Evolutionary conservation across 805 yeast genomes (phyloP).

Genomic region (Suhomyces faveliae): DNA sequence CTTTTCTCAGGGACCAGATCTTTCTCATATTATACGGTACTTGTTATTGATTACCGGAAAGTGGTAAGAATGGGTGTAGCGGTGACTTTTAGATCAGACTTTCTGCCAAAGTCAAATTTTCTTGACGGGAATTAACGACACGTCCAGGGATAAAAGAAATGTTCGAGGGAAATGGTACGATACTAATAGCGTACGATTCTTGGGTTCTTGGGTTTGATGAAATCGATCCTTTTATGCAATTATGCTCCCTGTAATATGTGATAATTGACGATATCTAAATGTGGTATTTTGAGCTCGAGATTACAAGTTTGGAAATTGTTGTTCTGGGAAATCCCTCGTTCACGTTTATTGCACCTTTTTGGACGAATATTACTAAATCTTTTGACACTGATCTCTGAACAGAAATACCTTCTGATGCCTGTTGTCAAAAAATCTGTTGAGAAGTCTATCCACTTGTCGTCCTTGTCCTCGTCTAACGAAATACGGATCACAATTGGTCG

Average conservation of each 20-base stretch:
- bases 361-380: not conserved
- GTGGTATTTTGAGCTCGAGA: no score
- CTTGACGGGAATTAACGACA: not conserved
- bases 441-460: not conserved
- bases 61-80: not conserved
- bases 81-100: not conserved
- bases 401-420: not conserved
- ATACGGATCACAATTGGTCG: conserved; percentile 9
- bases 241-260: no score
- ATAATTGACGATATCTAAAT: not conserved
- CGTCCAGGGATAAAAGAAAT: not conserved
- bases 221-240: no score
- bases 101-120: not conserved
- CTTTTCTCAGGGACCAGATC: conserved; percentile 28
- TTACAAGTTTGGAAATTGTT: not conserved
- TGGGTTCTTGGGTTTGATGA: not conserved
- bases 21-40: conserved; percentile 19
- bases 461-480: conserved; percentile 5
- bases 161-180: not conserved
- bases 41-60: not conserved
- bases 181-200: not conserved
- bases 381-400: not conserved
- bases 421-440: not conserved
- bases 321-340: not conserved
- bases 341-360: not conserved